Evolutionary conservation across 2,329 filamentous ascomycete genomes (phyloP), one percentile per base, ranked within the genome.

Genomic region (Leptographium galeiforme): DNA sequence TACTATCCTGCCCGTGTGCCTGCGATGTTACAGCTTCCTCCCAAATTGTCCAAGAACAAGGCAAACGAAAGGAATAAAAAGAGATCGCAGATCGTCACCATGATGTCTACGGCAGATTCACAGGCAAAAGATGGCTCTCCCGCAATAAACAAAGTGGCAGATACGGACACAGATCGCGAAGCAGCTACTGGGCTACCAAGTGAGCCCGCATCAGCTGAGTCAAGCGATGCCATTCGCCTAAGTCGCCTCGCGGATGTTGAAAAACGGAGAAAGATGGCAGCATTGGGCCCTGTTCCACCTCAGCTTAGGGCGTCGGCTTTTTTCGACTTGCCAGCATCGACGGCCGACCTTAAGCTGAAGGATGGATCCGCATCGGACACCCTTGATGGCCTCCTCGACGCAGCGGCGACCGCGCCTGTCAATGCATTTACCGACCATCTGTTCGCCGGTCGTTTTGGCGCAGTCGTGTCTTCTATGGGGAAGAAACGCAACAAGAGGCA

Each of bases 1-100:
- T 97, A 85, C 68, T 98, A 98, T 66, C 93, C 93, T 14, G 93
- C 93, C 4, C 90, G 89, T 1, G 93, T 98, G 3, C 93, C 93
- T 4, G 84, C 86, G 57, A 90, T 95, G 83, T 76, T 98, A 54
- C 97, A 95, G 61, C 72, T 98, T 13, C 93, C 93, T 1, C 89
- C 89, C 46, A 87, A 89, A 61, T 71, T 97, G 50, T 95, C 90
- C 1, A 87, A 84, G 61, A 77, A 82, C 10, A 78, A 84, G 52
- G 70, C 78, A 3, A 70, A 75, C 11, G 75, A 82, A 6, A 77
- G 82, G 53, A 84, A 89, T 53, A 78, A 82, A 59, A 79, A 87
- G 52, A 81, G 85, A 25, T 87, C 87, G 1, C 83, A 93, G 61
- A 70, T 91, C 8, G 67, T 94, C 46, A 81, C 77, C 59, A 74